These are phyloP conservation scores for Cladosporium sp. DNA, from an alignment of 2,329 filamentous ascomycete genomes.

Conservation along the genomic window DNA sequence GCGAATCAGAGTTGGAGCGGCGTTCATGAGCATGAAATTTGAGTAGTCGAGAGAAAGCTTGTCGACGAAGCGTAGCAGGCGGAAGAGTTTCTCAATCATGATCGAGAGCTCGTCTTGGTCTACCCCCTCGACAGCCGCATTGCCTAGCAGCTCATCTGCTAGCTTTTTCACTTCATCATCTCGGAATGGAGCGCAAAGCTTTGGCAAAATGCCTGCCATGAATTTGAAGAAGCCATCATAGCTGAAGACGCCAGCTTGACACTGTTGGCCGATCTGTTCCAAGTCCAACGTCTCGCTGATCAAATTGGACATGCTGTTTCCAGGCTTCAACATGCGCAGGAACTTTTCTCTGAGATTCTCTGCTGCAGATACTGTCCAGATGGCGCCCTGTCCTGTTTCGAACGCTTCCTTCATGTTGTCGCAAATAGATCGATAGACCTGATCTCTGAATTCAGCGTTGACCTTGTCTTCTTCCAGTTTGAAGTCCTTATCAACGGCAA, in stretches of 20 bases:
- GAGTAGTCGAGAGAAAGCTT: conserved; percentile 75
- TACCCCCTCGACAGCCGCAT: conserved; percentile 12
- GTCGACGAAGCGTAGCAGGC: conserved; percentile 71
- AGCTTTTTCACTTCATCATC: conserved; percentile 70
- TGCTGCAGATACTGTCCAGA: conserved; percentile 67
- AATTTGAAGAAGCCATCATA: conserved; percentile 76
- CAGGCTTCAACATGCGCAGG: conserved; percentile 64
- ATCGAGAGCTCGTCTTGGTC: conserved; percentile 49
- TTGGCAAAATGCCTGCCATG: conserved; percentile 70
- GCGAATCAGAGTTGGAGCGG: conserved; percentile 66
- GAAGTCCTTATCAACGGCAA: conserved; percentile 75
- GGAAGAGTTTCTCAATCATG: conserved; percentile 72
- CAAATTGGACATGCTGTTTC: conserved; percentile 68
- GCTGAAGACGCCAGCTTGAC: conserved; percentile 68
- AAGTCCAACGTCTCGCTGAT: conserved; percentile 73
- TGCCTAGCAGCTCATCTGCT: conserved; percentile 49
- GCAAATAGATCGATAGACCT: conserved; percentile 57
- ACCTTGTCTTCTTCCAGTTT: conserved; percentile 56
- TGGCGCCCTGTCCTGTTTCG: conserved; percentile 60
- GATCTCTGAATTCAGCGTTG: conserved; percentile 55
- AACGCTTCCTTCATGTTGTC: conserved; percentile 60
- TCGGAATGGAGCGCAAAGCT: conserved; percentile 75
- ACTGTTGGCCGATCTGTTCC: conserved; percentile 66
- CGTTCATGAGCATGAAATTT: conserved; percentile 72
- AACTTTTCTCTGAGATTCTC: conserved; percentile 68